Evolutionary conservation across 768 basidiomycete genomes (phyloP), one percentile per base, ranked within the genome.

Genomic region (Boletus insuetus): DNA sequence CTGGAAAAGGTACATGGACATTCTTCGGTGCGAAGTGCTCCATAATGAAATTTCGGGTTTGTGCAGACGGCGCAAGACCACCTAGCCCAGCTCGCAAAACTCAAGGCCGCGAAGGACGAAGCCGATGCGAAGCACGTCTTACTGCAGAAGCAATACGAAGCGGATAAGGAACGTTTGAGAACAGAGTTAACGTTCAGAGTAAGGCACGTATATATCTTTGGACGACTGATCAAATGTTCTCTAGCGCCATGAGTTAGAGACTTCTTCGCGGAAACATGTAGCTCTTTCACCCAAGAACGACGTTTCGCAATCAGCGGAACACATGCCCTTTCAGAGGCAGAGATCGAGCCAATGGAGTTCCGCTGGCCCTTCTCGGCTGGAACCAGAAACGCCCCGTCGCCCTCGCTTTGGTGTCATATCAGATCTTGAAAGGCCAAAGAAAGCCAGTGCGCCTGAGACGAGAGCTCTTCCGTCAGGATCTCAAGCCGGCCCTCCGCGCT

Each of bases 141-240:
- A 51, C 63, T 84, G 47, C 82, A 85, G 55, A 84, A 82, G 63
- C 79, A 85, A 44, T 74, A 83, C 72, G 83, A 83, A 60, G 82
- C 79, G 53, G 86, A 90, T 61, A 76, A 85, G 58, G 89, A 90
- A 66, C 80, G 85, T 12, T 63, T 89, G 51, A 84, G 80, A 62
- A 87, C 88, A 1, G 82, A 87, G 54, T 80, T 82, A 42, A 74
- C 78, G 22, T 90, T 91, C 75, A 87, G 82, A 72, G 89, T 87
- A 71, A 49, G 76, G 44, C 59, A 8, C 17, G 12, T 53, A 12
- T 53, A n/a, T 49, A 37, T 60, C 19, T 22, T 51, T 22, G 48
- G 31, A 45, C 49, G 37, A 47, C 41, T 69, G 48, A 64, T 56
- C 31, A 39, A 41, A 49, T 57, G 49, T 56, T 45, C 37, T 51